Evolutionary conservation across 768 basidiomycete genomes (phyloP), one percentile per base, ranked within the genome.

Genomic region (Pisolithus microcarpus): DNA sequence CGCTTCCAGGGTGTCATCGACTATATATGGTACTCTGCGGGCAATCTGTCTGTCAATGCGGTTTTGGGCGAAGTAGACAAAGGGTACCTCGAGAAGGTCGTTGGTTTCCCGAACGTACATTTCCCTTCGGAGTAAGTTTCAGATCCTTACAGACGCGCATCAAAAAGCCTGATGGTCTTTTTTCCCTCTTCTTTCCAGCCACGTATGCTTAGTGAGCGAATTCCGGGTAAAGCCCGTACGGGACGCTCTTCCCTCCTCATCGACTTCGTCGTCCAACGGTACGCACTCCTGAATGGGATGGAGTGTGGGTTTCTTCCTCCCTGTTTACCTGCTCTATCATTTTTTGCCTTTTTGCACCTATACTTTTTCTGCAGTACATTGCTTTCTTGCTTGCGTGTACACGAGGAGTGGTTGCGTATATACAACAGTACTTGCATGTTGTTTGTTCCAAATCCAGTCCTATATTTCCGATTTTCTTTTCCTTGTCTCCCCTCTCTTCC

Each of bases 21-120:
- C 70, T 94, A 98, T 65, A 79, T 99, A 61, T 99, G 92, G 88
- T 93, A 90, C 67, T 80, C 86, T 52, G 78, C 81, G 0, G 71
- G 75, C 45, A 90, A 81, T 53, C 58, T 98, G 46, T 75, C 78
- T 9, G 82, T 89, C 24, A 92, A 85, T 54, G 83, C 84, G 19
- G 81, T 95, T n/a, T 73, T 98, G 40, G 89, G 89, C 13, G 91
- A 87, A 65, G 84, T 97, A 52, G 93, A 97, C 64, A 76, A 75
- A 59, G 64, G 64, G 23, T 99, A 99, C 72, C 65, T 97, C 64
- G 82, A 86, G 56, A 91, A 91, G 72, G 82, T 82, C 16, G 95
- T 97, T 42, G 96, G 96, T 36, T 98, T 98, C 77, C 96, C 96
- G 26, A 94, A 97, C 67, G 81, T 84, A 2, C 91, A 97, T 65